Conservation (phyloP, 202 grass and related monocot species). For the Setaria italica region DNA sequence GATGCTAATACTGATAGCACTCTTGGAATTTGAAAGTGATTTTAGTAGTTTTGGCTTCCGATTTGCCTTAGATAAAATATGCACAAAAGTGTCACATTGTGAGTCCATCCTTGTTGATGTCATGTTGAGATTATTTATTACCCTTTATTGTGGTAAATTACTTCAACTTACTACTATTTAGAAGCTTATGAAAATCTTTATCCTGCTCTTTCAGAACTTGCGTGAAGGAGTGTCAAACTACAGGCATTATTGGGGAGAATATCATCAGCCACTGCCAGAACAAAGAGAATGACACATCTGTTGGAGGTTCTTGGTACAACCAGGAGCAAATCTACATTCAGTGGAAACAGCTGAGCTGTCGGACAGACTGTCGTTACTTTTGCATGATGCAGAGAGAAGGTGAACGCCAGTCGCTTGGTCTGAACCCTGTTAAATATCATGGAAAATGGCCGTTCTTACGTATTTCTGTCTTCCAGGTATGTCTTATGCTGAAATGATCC, state of each 20-base stretch:
- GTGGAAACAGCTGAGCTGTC: constrained; percentile 81
- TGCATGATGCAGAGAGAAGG: constrained; percentile 88
- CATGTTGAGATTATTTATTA: constrained; percentile 27
- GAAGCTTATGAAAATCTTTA: constrained; percentile 17
- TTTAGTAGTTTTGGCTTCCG: neutral
- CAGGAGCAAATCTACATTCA: constrained; percentile 74
- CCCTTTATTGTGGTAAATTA: neutral
- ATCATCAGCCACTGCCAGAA: constrained; percentile 63
- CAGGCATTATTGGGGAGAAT: constrained; percentile 53
- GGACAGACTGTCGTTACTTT: constrained; percentile 75
- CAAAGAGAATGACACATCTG: constrained; percentile 42
- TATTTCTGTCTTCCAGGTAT: constrained; percentile 83
- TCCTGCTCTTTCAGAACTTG: constrained; percentile 60
- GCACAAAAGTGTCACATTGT: constrained; percentile 4
- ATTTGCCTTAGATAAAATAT: neutral
- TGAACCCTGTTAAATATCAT: constrained; percentile 85
- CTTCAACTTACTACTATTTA: constrained; percentile 13
- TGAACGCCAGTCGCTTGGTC: constrained; percentile 62
- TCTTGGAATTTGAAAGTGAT: neutral
- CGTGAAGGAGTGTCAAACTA: constrained; percentile 71
- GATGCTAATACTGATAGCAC: neutral
- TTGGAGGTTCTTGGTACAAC: constrained; percentile 61
- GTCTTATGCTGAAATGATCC: constrained; percentile 20
- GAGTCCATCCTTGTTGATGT: neutral
- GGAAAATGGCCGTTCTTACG: constrained; percentile 94